phyloP scores from a whole-genome alignment of 768 basidiomycete genomes.

The Rhizopogon sp. region DNA sequence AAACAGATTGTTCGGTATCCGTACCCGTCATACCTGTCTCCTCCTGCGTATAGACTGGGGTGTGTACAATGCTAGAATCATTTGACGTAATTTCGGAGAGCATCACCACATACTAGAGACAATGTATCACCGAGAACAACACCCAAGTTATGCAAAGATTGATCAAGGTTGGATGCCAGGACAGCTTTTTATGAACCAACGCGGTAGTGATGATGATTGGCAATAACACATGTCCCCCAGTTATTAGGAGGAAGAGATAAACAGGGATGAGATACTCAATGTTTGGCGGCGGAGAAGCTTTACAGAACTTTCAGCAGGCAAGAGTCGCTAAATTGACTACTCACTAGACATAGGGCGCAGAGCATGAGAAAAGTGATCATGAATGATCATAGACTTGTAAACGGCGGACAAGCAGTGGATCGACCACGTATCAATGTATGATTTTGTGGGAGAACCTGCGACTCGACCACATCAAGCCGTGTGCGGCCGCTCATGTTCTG shows the following conservation, averaged over 20 bases:
- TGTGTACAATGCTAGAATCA: background rate
- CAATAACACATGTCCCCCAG: conserved; percentile 49
- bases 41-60: conserved; percentile 29
- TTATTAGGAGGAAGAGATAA: conserved; percentile 43
- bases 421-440: conserved; percentile 7
- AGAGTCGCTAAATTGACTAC: background rate
- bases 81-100: background rate
- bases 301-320: background rate
- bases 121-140: conserved; percentile 48
- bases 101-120: conserved; percentile 40
- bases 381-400: background rate
- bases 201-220: conserved; percentile 45
- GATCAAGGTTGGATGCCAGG: conserved; percentile 46
- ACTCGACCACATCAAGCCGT: background rate
- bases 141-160: conserved; percentile 58
- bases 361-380: background rate
- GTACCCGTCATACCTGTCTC: conserved; percentile 17
- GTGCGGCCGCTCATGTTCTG: background rate
- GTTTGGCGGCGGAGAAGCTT: conserved; percentile 13
- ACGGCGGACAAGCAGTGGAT: background rate
- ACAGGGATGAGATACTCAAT: conserved; percentile 28
- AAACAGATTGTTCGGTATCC: conserved; percentile 31
- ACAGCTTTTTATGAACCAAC: conserved; percentile 35
- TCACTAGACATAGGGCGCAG: conserved; percentile 13
- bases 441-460: background rate